Evolutionary conservation across 148 eudicot species (phyloP).

Genomic region (Silene latifolia): DNA sequence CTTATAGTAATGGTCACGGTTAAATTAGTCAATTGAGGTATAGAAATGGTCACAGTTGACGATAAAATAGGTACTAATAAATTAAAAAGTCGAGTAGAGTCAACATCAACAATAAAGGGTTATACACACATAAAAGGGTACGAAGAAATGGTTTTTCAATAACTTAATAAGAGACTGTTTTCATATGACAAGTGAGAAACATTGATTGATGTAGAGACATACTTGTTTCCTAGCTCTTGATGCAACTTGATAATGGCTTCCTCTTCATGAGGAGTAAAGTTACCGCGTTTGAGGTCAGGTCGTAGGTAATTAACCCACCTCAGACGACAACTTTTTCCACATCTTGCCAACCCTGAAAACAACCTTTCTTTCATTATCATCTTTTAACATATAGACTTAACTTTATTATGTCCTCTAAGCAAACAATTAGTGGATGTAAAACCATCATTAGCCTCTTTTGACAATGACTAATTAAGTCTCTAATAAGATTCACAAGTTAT

Average conservation of each 20-base stretch:
- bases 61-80: too few relatives aligned
- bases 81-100: too few relatives aligned
- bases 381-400: background rate
- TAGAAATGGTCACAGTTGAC: too few relatives aligned
- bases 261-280: conserved; percentile 44
- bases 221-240: conserved; percentile 49
- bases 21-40: too few relatives aligned
- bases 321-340: conserved; percentile 56
- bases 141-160: too few relatives aligned
- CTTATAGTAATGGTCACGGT: too few relatives aligned
- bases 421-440: background rate
- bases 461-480: background rate
- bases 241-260: conserved; percentile 44
- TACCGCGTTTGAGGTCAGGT: conserved; percentile 49
- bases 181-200: background rate
- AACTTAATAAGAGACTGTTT: too few relatives aligned
- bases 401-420: conserved; percentile 4
- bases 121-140: too few relatives aligned
- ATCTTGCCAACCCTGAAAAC: conserved; percentile 42
- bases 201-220: background rate
- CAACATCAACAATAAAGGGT: too few relatives aligned
- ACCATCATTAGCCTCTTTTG: background rate
- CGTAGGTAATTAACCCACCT: conserved; percentile 61
- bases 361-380: background rate
- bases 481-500: background rate